Percentiles rank a stretch among this genome's conserved stretches.
phyloP scores from a whole-genome alignment of 306 rosid species.

The Hippophae gyantsensis region DNA sequence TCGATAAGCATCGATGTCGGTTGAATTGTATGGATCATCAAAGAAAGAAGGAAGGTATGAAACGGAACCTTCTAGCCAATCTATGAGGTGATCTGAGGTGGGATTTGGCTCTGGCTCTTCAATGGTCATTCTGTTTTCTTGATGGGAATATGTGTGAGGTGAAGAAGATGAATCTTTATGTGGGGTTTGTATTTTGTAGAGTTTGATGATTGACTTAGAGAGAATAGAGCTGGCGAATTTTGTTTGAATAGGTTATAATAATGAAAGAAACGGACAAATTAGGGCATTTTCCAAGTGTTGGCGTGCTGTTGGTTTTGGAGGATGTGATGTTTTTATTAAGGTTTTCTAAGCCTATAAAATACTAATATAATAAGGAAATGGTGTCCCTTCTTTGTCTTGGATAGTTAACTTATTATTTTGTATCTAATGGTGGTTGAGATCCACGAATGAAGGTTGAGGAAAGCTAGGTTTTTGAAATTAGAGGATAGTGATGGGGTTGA shows the following conservation, averaged over 20 bases:
- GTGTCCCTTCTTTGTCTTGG: constrained; percentile 42
- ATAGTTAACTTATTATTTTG: constrained; percentile 40
- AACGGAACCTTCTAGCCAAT: constrained; percentile 71
- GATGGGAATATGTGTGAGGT: constrained; percentile 1
- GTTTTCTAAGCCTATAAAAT: constrained; percentile 22
- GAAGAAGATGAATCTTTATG: constrained; percentile 11
- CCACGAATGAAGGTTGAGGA: constrained; percentile 19
- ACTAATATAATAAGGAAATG: constrained; percentile 22
- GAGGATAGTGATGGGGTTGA: constrained; percentile 23
- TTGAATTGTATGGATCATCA: constrained; percentile 47
- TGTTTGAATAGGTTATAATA: constrained; percentile 12
- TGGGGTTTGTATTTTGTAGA: constrained; percentile 7
- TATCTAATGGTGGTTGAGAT: constrained; percentile 27
- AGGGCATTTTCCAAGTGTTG: constrained; percentile 51
- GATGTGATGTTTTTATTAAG: constrained; percentile 52
- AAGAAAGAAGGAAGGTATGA: constrained; percentile 63
- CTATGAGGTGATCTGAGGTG: constrained; percentile 56
- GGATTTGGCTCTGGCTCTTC: constrained; percentile 44
- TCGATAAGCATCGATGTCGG: constrained; percentile 35
- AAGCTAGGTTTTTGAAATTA: constrained; percentile 20
- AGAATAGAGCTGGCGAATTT: constrained; percentile 20
- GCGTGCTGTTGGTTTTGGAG: constrained; percentile 70
- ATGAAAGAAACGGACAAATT: constrained; percentile 38
- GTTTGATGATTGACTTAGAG: constrained; percentile 47
- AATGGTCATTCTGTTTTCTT: constrained; percentile 34